Percentiles rank a stretch among this genome's conserved stretches.
Evolutionary conservation across 2,329 filamentous ascomycete species (phyloP).

Genomic region (Penicillium sp.): DNA sequence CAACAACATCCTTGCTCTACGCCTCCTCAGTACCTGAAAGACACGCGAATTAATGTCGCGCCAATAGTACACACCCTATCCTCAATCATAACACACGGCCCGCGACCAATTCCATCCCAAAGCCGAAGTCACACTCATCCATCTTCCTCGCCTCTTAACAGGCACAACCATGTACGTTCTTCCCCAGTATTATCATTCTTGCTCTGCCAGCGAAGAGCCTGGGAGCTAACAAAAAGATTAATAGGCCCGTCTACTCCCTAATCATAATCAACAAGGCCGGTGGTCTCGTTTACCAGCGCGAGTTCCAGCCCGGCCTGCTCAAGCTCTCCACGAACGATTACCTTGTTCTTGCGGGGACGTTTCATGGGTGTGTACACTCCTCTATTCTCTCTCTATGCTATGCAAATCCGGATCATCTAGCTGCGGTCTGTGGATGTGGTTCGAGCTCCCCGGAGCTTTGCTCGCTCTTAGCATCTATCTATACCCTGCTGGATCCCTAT

Average conservation of each 20-base stretch:
- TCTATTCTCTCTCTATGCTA: background rate
- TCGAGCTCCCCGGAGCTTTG: background rate
- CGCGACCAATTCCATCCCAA: background rate
- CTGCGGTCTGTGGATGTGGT: too few species aligned
- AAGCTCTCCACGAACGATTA: constrained; percentile 95
- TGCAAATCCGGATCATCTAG: too few species aligned
- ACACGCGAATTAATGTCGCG: background rate
- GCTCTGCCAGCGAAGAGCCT: background rate
- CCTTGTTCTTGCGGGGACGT: constrained; percentile 93
- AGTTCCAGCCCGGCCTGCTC: constrained; percentile 84
- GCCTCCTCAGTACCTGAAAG: background rate
- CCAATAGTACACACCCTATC: background rate
- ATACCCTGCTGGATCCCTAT: too few species aligned
- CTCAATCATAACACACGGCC: background rate
- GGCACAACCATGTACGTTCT: background rate
- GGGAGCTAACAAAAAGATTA: background rate
- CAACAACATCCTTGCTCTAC: background rate
- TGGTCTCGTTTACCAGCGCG: constrained; percentile 93
- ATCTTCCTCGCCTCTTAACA: background rate
- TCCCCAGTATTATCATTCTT: too few species aligned
- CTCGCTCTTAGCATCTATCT: background rate
- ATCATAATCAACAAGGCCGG: constrained; percentile 99
- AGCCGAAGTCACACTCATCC: background rate
- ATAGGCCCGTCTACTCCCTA: constrained; percentile 90
- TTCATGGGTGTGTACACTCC: constrained; percentile 73